phyloP scores from a whole-genome alignment of 1,284 basidiomycete species.

The Leccinum variabile region DNA sequence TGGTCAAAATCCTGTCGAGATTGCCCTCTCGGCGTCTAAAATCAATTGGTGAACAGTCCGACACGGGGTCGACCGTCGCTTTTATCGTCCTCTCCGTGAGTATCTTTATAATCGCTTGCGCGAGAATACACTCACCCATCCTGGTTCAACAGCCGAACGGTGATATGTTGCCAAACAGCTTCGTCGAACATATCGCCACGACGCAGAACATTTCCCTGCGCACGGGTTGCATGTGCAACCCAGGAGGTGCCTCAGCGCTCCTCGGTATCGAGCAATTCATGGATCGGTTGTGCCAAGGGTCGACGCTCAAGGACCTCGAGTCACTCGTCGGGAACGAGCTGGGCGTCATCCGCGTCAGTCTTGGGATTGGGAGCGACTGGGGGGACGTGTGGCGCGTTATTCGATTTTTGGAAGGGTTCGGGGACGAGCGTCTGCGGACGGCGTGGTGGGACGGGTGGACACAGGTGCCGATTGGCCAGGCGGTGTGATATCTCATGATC shows the following conservation, averaged over 20 bases:
- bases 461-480: conserved; percentile 32
- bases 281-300: conserved; percentile 57
- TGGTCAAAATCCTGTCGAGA: conserved; percentile 65
- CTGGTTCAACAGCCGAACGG: conserved; percentile 51
- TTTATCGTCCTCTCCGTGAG: conserved; percentile 65
- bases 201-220: conserved; percentile 67
- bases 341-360: conserved; percentile 72
- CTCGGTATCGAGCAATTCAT: conserved; percentile 69
- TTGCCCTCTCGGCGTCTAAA: conserved; percentile 53
- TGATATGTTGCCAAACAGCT: conserved; percentile 65
- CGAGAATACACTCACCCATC: not conserved
- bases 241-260: conserved; percentile 71
- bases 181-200: conserved; percentile 68
- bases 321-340: conserved; percentile 60
- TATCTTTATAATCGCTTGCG: conserved; percentile 12
- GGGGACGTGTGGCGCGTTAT: conserved; percentile 71
- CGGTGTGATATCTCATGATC: conserved; percentile 21
- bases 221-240: conserved; percentile 84
- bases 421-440: conserved; percentile 41
- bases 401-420: conserved; percentile 53
- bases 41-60: conserved; percentile 62
- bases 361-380: conserved; percentile 75
- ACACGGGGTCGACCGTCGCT: conserved; percentile 64
- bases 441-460: conserved; percentile 43
- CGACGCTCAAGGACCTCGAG: conserved; percentile 64